A percentile compares a stretch with the other conserved stretches of the same genome.
Evolutionary conservation across 2,329 filamentous ascomycete genomes (phyloP).

Genomic region (Endocalyx cinctus): DNA sequence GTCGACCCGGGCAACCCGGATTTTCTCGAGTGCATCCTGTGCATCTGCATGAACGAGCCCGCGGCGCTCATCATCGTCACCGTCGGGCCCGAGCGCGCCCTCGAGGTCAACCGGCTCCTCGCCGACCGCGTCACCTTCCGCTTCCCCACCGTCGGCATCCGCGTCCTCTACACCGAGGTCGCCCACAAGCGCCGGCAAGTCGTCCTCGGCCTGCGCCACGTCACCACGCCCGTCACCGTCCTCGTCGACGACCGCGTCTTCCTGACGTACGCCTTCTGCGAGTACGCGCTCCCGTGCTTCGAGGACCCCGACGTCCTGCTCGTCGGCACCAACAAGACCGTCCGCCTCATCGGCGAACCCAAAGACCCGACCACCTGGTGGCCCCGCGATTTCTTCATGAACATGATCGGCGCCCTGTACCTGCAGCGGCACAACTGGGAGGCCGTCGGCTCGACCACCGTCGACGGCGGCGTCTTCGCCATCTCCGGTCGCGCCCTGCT

Average conservation of each 20-base stretch:
- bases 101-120: slow-evolving; percentile 11
- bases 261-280: slow-evolving; percentile 39
- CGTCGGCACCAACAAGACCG: slow-evolving; percentile 53
- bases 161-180: slow-evolving; percentile 24
- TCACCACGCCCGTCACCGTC: slow-evolving; percentile 38
- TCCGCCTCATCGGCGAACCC: no score
- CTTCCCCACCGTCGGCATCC: slow-evolving; percentile 19
- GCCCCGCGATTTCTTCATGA: slow-evolving; percentile 35
- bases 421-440: slow-evolving; percentile 61
- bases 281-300: slow-evolving; percentile 37
- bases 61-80: slow-evolving; percentile 40
- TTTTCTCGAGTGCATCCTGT: slow-evolving; percentile 38
- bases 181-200: slow-evolving; percentile 49
- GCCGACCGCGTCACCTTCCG: slow-evolving; percentile 2
- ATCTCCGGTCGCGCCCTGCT: slow-evolving; percentile 52
- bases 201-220: slow-evolving; percentile 30
- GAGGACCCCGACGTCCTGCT: slow-evolving; percentile 43
- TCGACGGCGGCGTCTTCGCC: slow-evolving; percentile 57
- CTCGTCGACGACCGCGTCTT: slow-evolving; percentile 50
- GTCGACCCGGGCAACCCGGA: slow-evolving; percentile 36
- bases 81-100: slow-evolving; percentile 28
- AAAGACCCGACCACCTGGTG: slow-evolving; percentile 9
- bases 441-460: slow-evolving; percentile 47
- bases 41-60: slow-evolving; percentile 35
- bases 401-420: slow-evolving; percentile 55